Evolutionary conservation across 2,329 filamentous ascomycete species (phyloP).

Genomic region (Bipolaris victoriae): DNA sequence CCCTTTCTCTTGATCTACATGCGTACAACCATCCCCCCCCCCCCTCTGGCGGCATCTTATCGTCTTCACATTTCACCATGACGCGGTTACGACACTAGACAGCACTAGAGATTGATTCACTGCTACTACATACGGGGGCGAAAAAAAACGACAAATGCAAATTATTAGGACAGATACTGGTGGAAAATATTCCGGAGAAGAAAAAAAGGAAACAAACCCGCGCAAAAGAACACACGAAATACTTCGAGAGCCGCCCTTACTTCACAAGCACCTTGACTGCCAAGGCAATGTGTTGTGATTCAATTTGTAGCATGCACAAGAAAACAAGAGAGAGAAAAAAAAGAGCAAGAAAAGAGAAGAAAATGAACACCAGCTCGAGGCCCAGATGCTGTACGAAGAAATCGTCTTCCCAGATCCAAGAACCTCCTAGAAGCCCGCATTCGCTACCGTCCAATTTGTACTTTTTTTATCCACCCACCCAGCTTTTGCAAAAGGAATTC

Average conservation of each 20-base stretch:
- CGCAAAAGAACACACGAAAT: conserved; percentile 14
- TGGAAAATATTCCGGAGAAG: conserved; percentile 11
- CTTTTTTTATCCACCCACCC: conserved; percentile 41
- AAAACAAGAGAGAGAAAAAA: conserved; percentile 10
- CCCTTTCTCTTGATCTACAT: too few species aligned
- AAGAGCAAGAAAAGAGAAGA: conserved; percentile 11
- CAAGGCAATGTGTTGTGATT: conserved; percentile 15
- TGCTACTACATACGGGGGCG: too few species aligned
- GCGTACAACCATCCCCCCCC: too few species aligned
- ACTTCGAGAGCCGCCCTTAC: conserved; percentile 4
- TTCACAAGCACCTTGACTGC: conserved; percentile 12
- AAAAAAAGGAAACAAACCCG: not conserved
- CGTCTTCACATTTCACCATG: not conserved
- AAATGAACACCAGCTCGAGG: conserved; percentile 16
- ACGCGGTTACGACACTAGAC: not conserved
- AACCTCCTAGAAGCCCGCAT: conserved; percentile 29
- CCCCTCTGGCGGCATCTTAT: too few species aligned
- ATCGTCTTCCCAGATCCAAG: conserved; percentile 26
- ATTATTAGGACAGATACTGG: conserved; percentile 9
- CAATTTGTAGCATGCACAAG: conserved; percentile 22
- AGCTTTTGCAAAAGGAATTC: conserved; percentile 35
- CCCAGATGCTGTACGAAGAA: conserved; percentile 17
- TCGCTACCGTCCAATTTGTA: conserved; percentile 36
- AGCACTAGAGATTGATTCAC: not conserved
- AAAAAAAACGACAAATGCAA: not conserved